These are phyloP conservation scores for Penicillium cosmopolitanum DNA, from an alignment of 495 filamentous ascomycete genomes.

Conservation along the genomic window DNA sequence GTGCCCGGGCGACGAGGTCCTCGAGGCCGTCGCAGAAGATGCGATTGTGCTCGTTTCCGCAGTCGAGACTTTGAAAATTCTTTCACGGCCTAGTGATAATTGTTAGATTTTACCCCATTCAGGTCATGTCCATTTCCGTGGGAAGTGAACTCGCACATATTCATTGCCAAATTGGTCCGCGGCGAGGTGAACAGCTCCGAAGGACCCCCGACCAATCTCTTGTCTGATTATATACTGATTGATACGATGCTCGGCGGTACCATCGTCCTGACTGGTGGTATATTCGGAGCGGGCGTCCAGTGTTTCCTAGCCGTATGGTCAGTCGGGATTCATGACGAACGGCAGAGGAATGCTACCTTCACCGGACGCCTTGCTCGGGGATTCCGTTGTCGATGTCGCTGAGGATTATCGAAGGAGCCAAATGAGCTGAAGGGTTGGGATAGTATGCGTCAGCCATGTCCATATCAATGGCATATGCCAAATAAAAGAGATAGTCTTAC, in stretches of 20 bases:
- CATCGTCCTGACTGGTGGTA: slow-evolving; percentile 81
- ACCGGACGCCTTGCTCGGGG: slow-evolving; percentile 71
- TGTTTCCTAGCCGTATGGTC: slow-evolving; percentile 68
- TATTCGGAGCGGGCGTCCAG: slow-evolving; percentile 89
- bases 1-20: slow-evolving; percentile 54
- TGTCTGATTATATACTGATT: slow-evolving; percentile 95
- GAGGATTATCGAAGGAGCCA: slow-evolving; percentile 65
- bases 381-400: slow-evolving; percentile 75
- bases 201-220: slow-evolving; percentile 94
- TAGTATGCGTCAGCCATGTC: slow-evolving; percentile 1
- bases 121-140: too few species aligned
- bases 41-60: slow-evolving; percentile 90
- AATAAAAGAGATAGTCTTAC: slow-evolving; percentile 16
- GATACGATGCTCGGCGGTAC: slow-evolving; percentile 75
- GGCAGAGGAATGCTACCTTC: slow-evolving; percentile 50
- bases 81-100: slow-evolving; percentile 75
- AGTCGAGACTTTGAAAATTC: slow-evolving; percentile 95
- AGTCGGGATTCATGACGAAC: slow-evolving; percentile 27
- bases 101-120: too few species aligned
- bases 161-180: slow-evolving; percentile 89
- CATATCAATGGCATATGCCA: slow-evolving; percentile 1
- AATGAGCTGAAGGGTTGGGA: slow-evolving; percentile 41
- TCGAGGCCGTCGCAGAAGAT: slow-evolving; percentile 76
- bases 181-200: slow-evolving; percentile 90
- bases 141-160: slow-evolving; percentile 69